Evolutionary conservation across 2,329 filamentous ascomycete species (phyloP).

Genomic region (Verticillium isaacii): DNA sequence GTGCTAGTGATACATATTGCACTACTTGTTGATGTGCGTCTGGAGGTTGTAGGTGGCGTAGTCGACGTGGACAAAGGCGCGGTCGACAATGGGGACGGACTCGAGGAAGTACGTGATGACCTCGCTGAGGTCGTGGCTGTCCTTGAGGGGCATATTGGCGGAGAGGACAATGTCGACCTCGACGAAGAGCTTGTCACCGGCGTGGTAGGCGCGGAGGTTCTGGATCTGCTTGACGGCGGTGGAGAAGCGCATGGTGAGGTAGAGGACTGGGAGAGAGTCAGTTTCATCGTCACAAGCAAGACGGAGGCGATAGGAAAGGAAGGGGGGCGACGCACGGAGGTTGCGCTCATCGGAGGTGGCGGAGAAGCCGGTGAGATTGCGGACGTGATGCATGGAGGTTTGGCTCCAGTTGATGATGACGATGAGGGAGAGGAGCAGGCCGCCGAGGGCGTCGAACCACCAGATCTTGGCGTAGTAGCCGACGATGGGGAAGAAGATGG

Average conservation of each 20-base stretch:
- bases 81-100: slow-evolving; percentile 73
- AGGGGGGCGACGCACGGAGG: slow-evolving; percentile 39
- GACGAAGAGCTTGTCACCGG: slow-evolving; percentile 79
- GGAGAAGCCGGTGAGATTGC: slow-evolving; percentile 74
- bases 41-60: slow-evolving; percentile 59
- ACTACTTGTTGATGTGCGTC: slow-evolving; percentile 49
- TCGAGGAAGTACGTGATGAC: slow-evolving; percentile 80
- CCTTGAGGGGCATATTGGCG: slow-evolving; percentile 67
- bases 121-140: slow-evolving; percentile 76
- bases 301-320: background rate
- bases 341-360: slow-evolving; percentile 79
- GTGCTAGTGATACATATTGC: slow-evolving; percentile 16
- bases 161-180: slow-evolving; percentile 80
- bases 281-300: no score
- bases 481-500: slow-evolving; percentile 79
- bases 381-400: slow-evolving; percentile 72
- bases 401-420: slow-evolving; percentile 77
- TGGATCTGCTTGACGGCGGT: slow-evolving; percentile 83
- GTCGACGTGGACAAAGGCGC: slow-evolving; percentile 65
- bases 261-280: slow-evolving; percentile 50
- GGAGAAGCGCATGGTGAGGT: slow-evolving; percentile 90
- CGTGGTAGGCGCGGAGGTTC: slow-evolving; percentile 79
- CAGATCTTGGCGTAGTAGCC: slow-evolving; percentile 73
- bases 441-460: slow-evolving; percentile 80
- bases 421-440: slow-evolving; percentile 70